Conservation (phyloP, 2,329 filamentous ascomycete species). For the Microcera coccophila region DNA sequence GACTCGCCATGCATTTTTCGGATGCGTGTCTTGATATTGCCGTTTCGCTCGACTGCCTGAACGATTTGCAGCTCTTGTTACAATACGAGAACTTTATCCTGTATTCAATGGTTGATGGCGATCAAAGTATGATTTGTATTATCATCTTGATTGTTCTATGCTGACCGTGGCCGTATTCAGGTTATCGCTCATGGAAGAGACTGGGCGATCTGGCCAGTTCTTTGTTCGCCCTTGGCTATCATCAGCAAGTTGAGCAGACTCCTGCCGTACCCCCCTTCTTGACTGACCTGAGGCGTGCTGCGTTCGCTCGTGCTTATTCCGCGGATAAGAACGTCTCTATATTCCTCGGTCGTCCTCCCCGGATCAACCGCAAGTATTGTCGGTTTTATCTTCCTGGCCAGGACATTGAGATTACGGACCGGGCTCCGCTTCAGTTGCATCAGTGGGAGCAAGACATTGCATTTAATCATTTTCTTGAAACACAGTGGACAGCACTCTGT, state of each 20-base stretch:
- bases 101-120: slow-evolving; percentile 40
- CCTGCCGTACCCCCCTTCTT: slow-evolving; percentile 36
- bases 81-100: slow-evolving; percentile 47
- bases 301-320: slow-evolving; percentile 41
- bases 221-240: slow-evolving; percentile 45
- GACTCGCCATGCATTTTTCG: slow-evolving; percentile 16
- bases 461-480: too few relatives aligned
- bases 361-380: slow-evolving; percentile 37
- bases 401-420: too few relatives aligned
- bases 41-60: slow-evolving; percentile 32
- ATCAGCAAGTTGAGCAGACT: slow-evolving; percentile 31
- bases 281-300: slow-evolving; percentile 35
- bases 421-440: too few relatives aligned
- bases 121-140: slow-evolving; percentile 36
- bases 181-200: slow-evolving; percentile 44
- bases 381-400: slow-evolving; percentile 1
- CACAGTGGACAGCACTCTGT: too few relatives aligned
- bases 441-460: too few relatives aligned
- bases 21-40: slow-evolving; percentile 23
- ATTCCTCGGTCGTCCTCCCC: slow-evolving; percentile 47
- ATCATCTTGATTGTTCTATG: not conserved
- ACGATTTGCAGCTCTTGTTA: slow-evolving; percentile 42
- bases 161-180: too few relatives aligned
- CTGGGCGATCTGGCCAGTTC: slow-evolving; percentile 45
- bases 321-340: slow-evolving; percentile 46